These are phyloP conservation scores for Suhomyces coccinellae DNA, from an alignment of 1,139 yeast genomes.

Conservation along the genomic window DNA sequence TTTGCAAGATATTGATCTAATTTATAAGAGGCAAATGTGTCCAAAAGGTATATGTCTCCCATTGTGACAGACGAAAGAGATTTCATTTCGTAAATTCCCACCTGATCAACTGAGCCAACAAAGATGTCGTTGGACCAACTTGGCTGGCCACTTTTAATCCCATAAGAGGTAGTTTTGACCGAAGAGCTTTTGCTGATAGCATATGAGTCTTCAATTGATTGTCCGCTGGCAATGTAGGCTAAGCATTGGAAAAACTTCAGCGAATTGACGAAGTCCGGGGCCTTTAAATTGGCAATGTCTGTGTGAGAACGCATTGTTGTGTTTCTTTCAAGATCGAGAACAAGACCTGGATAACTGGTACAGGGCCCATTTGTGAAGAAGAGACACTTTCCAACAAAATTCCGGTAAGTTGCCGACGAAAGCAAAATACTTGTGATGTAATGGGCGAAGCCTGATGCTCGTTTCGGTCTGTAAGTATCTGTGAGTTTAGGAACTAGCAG, in stretches of 20 bases:
- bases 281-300: constrained; percentile 33
- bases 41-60: constrained; percentile 31
- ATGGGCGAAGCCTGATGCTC: constrained; percentile 37
- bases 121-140: constrained; percentile 34
- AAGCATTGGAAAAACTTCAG: constrained; percentile 31
- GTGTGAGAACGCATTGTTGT: constrained; percentile 33
- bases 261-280: constrained; percentile 27
- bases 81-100: constrained; percentile 44
- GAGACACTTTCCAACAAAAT: constrained; percentile 28
- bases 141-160: constrained; percentile 22
- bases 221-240: constrained; percentile 35
- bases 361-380: constrained; percentile 40
- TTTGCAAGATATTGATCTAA: constrained; percentile 17
- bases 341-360: constrained; percentile 35
- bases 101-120: constrained; percentile 42
- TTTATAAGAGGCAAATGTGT: constrained; percentile 26
- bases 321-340: constrained; percentile 20
- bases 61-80: constrained; percentile 29
- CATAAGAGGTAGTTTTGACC: constrained; percentile 28
- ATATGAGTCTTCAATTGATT: constrained; percentile 23
- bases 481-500: constrained; percentile 28
- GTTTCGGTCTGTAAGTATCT: constrained; percentile 28
- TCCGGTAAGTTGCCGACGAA: constrained; percentile 19
- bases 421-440: constrained; percentile 26
- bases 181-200: constrained; percentile 19